Evolutionary conservation across 495 filamentous ascomycete genomes (phyloP), one percentile per base, ranked within the genome.

Genomic region (Xylaria nigripes): DNA sequence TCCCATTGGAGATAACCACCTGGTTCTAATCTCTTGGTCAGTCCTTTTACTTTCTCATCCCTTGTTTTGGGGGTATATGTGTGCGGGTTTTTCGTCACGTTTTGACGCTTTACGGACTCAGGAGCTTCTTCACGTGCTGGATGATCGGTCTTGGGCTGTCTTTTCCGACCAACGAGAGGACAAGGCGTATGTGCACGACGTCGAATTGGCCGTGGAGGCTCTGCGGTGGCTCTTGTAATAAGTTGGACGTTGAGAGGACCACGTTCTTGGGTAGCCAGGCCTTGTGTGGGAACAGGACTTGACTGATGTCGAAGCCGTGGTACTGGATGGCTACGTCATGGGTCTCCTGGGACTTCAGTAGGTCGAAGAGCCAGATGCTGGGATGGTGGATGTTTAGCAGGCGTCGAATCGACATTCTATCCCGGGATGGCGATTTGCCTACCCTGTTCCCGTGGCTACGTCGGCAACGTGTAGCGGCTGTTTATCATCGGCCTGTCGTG

Each of bases 1-100:
- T 45, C 50, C 50, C 50, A 52, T 21, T 52, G 50, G 15, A 52
- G 32, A 21, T 52, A 52, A 6, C 50, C 50, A 10, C 42, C 50
- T 1, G 50, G 50, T 52, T 45, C 42, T 38, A 45, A 45, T 15
- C 6, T 34, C 9, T 34, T 34, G 32, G 32, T 34, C 32, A 34
- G 32, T 34, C 13, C 12, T 34, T 15, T 8, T 8, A 9, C 9
- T 9, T 29, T 29, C 27, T n/a, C n/a, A n/a, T n/a, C n/a, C n/a
- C n/a, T n/a, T n/a, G n/a, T n/a, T n/a, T n/a, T n/a, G n/a, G n/a
- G n/a, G n/a, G n/a, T n/a, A n/a, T n/a, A n/a, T n/a, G n/a, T n/a
- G n/a, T n/a, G n/a, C n/a, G n/a, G n/a, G n/a, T n/a, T n/a, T n/a
- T 15, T n/a, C 8, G 6, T 36, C 13, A 2, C 6, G 32, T 36